phyloP scores from a whole-genome alignment of 2,329 filamentous ascomycete species.

The Ascochyta pisi region DNA sequence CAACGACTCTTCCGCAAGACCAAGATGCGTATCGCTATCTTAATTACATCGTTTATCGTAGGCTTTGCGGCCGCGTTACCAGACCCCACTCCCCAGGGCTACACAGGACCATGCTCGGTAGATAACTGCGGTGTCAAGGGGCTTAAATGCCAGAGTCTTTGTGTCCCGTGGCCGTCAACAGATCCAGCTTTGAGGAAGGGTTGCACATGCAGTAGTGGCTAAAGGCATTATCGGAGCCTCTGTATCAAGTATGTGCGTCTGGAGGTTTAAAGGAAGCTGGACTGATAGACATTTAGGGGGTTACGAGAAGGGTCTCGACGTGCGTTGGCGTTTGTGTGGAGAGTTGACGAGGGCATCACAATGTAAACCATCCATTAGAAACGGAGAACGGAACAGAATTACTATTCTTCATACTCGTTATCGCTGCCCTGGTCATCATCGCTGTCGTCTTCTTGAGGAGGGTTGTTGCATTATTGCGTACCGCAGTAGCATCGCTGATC shows the following conservation, averaged over 20 bases:
- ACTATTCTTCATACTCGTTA: not conserved
- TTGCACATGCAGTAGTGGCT: slow-evolving; percentile 16
- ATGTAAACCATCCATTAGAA: too few species aligned
- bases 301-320: too few species aligned
- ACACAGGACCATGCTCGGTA: slow-evolving; percentile 18
- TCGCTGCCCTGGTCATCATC: not conserved
- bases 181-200: slow-evolving; percentile 19
- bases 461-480: not conserved
- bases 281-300: too few species aligned
- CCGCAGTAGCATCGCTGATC: not conserved
- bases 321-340: too few species aligned
- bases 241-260: too few species aligned
- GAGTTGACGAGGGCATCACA: too few species aligned
- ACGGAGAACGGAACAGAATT: not conserved
- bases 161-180: slow-evolving; percentile 13
- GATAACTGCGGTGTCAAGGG: slow-evolving; percentile 12
- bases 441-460: not conserved
- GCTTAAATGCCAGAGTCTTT: not conserved
- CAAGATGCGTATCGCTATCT: slow-evolving; percentile 12
- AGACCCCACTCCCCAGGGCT: slow-evolving; percentile 26
- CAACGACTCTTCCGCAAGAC: not conserved
- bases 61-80: slow-evolving; percentile 19
- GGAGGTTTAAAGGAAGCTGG: too few species aligned
- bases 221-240: not conserved
- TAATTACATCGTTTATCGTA: slow-evolving; percentile 4